These are phyloP conservation scores for Aegle marmelos DNA, from an alignment of 345 rosid species.

Conservation along the genomic window DNA sequence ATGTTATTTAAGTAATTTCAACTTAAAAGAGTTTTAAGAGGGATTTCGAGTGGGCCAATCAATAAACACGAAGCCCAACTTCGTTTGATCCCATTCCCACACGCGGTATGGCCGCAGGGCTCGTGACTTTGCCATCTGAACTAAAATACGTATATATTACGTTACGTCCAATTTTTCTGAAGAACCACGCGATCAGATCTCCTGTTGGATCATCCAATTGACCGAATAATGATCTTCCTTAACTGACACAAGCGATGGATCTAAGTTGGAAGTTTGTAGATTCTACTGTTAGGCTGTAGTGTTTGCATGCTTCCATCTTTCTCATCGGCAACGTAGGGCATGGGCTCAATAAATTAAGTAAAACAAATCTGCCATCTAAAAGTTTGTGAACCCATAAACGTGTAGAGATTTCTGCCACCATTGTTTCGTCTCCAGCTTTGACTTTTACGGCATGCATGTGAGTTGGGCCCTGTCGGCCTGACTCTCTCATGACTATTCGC, in stretches of 20 bases:
- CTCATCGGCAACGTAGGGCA: not conserved
- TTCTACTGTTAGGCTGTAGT: not conserved
- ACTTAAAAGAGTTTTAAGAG: too few relatives aligned
- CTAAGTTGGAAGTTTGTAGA: not conserved
- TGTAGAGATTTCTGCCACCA: not conserved
- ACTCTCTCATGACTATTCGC: not conserved
- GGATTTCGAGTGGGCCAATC: too few relatives aligned
- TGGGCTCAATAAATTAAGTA: not conserved
- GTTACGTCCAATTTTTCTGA: too few relatives aligned
- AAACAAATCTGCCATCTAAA: not conserved
- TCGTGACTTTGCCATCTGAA: too few relatives aligned
- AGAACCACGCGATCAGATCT: not conserved
- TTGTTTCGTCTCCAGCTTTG: not conserved
- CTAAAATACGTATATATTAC: too few relatives aligned
- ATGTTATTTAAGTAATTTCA: too few relatives aligned
- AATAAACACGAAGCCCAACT: too few relatives aligned
- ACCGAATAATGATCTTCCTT: not conserved
- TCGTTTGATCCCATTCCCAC: too few relatives aligned
- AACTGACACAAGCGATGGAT: conserved; percentile 8
- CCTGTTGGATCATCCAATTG: conserved; percentile 5
- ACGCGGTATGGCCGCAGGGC: too few relatives aligned
- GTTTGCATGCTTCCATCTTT: not conserved
- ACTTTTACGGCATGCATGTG: not conserved
- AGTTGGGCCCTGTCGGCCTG: not conserved
- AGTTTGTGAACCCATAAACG: not conserved